Conservation (phyloP, 1,139 yeast species). For the Sugiyamaella xylanicola region DNA sequence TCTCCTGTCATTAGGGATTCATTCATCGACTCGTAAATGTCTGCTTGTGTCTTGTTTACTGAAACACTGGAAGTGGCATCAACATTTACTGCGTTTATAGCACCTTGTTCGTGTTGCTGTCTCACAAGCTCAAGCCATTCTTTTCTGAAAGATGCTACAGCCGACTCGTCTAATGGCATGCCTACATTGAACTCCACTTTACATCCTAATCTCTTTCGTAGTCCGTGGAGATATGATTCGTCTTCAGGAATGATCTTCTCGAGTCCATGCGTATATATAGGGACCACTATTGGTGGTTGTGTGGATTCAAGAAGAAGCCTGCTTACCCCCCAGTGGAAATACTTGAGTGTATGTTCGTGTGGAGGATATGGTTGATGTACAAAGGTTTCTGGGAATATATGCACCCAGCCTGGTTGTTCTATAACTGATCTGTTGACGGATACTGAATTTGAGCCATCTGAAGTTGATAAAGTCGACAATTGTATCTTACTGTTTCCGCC, state of each 20-base stretch:
- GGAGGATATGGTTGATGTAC: conserved; percentile 86
- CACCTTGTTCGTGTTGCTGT: conserved; percentile 1
- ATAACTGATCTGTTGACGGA: conserved; percentile 8
- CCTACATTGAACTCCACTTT: conserved; percentile 74
- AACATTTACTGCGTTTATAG: neutral
- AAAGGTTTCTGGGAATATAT: conserved; percentile 93
- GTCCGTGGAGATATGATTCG: conserved; percentile 39
- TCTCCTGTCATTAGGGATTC: conserved; percentile 62
- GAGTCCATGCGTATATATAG: conserved; percentile 83
- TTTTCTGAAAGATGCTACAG: conserved; percentile 60
- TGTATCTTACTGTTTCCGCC: neutral
- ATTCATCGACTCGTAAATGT: conserved; percentile 52
- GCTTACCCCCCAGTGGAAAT: conserved; percentile 94
- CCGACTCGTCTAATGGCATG: conserved; percentile 61
- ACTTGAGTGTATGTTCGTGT: conserved; percentile 79
- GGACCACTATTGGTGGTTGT: conserved; percentile 83
- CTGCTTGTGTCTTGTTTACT: neutral
- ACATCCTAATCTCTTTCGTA: conserved; percentile 69
- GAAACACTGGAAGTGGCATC: too few relatives aligned
- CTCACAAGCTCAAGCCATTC: conserved; percentile 67
- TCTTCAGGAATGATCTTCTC: conserved; percentile 84
- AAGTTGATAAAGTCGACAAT: neutral
- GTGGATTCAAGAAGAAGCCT: conserved; percentile 81
- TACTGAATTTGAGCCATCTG: neutral
- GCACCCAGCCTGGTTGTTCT: conserved; percentile 62